Percentiles rank a stretch among this genome's conserved stretches.
Conservation (phyloP, 257 asterid genomes). For the Salvia miltiorrhiza region DNA sequence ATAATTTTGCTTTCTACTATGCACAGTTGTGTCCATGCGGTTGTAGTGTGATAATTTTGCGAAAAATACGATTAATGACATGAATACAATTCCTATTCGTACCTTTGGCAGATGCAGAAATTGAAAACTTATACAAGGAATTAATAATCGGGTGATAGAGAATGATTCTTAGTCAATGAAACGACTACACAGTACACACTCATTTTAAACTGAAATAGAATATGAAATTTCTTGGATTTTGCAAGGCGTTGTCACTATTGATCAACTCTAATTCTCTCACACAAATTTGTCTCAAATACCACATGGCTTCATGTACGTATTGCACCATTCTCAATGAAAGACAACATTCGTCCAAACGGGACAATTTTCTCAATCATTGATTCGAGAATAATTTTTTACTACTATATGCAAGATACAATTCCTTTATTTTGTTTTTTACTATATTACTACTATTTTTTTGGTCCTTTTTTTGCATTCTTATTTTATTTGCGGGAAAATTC, state of each 20-base stretch:
- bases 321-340: constrained; percentile 17
- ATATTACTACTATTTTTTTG: neutral
- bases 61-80: no score
- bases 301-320: neutral
- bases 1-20: no score
- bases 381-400: neutral
- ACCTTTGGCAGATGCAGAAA: no score
- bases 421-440: neutral
- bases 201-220: neutral
- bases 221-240: constrained; percentile 9
- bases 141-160: neutral
- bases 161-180: neutral
- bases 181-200: neutral
- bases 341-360: constrained; percentile 24
- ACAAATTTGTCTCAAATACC: constrained; percentile 12
- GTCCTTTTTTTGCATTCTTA: neutral
- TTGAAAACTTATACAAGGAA: neutral
- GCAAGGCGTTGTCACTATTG: constrained; percentile 10
- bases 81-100: no score
- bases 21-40: no score
- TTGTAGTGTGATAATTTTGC: no score
- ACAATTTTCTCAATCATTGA: constrained; percentile 26
- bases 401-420: neutral
- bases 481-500: no score
- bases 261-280: neutral